Percentiles rank a stretch among this genome's conserved stretches.
phyloP scores from a whole-genome alignment of 176 grass and related monocot genomes.

The Bothriochloa decipiens region DNA sequence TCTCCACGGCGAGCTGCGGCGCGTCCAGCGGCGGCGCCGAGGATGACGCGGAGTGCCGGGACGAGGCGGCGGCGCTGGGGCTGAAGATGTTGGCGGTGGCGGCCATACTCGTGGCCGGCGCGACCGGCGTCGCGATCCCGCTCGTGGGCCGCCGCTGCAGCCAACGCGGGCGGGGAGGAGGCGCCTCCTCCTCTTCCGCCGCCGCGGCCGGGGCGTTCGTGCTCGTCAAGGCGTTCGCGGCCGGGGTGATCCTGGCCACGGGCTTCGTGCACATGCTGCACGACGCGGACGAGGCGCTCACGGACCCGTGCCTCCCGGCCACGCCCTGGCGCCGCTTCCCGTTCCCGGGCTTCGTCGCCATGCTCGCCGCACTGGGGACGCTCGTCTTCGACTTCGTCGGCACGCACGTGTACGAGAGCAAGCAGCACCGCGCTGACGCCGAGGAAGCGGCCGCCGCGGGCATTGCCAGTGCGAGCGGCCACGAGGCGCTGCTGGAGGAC shows the following conservation, averaged over 20 bases:
- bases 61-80: conserved; percentile 59
- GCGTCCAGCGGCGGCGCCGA: not conserved
- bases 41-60: conserved; percentile 51
- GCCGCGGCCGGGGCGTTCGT: conserved; percentile 47
- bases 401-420: conserved; percentile 70
- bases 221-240: conserved; percentile 74
- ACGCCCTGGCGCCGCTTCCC: conserved; percentile 72
- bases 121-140: conserved; percentile 64
- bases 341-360: conserved; percentile 87
- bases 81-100: conserved; percentile 71
- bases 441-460: not conserved
- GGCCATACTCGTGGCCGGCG: conserved; percentile 58
- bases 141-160: conserved; percentile 41
- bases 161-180: not conserved
- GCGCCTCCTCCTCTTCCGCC: not conserved
- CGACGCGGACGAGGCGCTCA: conserved; percentile 60
- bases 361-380: conserved; percentile 80
- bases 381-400: conserved; percentile 74
- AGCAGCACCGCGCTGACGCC: conserved; percentile 34
- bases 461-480: not conserved
- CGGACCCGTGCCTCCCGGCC: conserved; percentile 59
- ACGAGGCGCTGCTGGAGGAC: conserved; percentile 9
- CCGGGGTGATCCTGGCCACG: conserved; percentile 79
- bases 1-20: conserved; percentile 57
- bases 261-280: conserved; percentile 89